phyloP scores from a whole-genome alignment of 352 stramenopile genomes.

The Globisporangium polare region DNA sequence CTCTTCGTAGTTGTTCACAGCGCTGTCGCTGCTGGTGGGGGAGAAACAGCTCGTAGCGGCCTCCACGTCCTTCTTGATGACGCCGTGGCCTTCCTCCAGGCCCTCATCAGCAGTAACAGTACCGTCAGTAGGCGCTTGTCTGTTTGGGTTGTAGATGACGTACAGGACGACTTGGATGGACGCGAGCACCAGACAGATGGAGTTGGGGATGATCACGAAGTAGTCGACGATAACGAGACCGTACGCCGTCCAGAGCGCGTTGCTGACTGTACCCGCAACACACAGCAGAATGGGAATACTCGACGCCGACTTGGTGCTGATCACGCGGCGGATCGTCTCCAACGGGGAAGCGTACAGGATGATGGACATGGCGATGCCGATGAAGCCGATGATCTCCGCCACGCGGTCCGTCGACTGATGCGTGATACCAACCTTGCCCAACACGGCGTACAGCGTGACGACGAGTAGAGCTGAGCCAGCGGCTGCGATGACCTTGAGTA shows the following conservation, averaged over 20 bases:
- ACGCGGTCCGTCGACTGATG: constrained; percentile 13
- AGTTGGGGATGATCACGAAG: constrained; percentile 38
- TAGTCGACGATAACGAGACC: constrained; percentile 20
- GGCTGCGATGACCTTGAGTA: constrained; percentile 5
- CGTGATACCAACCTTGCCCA: constrained; percentile 17
- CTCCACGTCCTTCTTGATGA: too few species aligned
- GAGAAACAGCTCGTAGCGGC: too few species aligned
- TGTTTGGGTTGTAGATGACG: constrained; percentile 20
- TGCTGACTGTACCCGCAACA: constrained; percentile 25
- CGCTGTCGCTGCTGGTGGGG: too few species aligned
- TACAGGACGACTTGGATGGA: constrained; percentile 40
- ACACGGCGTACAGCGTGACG: constrained; percentile 20
- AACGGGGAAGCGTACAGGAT: constrained; percentile 34
- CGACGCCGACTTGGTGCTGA: constrained; percentile 23
- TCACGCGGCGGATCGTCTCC: constrained; percentile 24
- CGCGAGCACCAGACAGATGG: constrained; percentile 27
- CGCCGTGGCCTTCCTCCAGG: too few species aligned
- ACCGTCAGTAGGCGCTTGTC: too few species aligned
- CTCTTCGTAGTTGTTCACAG: too few species aligned
- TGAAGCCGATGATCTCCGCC: constrained; percentile 20
- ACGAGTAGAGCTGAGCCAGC: constrained; percentile 11
- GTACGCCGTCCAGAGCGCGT: constrained; percentile 35
- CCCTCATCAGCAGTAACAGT: too few species aligned
- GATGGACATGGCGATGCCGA: constrained; percentile 26
- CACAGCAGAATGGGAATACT: constrained; percentile 31